Conservation (phyloP, 306 rosid genomes). For the Trifolium dubium region DNA sequence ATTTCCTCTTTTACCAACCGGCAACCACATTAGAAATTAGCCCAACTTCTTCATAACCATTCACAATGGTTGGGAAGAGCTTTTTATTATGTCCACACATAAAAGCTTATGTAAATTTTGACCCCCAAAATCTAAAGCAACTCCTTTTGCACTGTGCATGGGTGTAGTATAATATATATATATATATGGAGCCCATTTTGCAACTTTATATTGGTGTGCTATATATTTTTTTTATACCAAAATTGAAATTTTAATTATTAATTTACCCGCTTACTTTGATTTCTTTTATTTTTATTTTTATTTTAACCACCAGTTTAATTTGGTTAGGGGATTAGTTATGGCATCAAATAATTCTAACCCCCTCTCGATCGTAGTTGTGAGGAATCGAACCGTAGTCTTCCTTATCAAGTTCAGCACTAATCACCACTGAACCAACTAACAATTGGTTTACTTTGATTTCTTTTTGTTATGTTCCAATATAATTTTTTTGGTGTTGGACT, state of each 20-base stretch:
- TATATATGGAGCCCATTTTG: conserved; percentile 35
- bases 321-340: too few species aligned
- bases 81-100: conserved; percentile 39
- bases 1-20: conserved; percentile 43
- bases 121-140: not conserved
- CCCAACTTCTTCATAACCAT: conserved; percentile 34
- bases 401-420: too few species aligned
- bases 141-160: conserved; percentile 16
- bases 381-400: too few species aligned
- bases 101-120: conserved; percentile 22
- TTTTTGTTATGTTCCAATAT: not conserved
- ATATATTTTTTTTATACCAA: not conserved
- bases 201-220: not conserved
- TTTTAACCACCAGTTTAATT: too few species aligned
- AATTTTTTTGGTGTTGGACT: too few species aligned
- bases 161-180: too few species aligned
- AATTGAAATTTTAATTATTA: not conserved
- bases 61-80: conserved; percentile 36
- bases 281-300: too few species aligned
- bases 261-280: not conserved
- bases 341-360: too few species aligned
- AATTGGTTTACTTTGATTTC: not conserved
- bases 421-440: too few species aligned
- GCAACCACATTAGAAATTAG: conserved; percentile 34
- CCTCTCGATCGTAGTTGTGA: too few species aligned